phyloP scores from a whole-genome alignment of 805 yeast genomes.

The Spathaspora hagerdaliae region DNA sequence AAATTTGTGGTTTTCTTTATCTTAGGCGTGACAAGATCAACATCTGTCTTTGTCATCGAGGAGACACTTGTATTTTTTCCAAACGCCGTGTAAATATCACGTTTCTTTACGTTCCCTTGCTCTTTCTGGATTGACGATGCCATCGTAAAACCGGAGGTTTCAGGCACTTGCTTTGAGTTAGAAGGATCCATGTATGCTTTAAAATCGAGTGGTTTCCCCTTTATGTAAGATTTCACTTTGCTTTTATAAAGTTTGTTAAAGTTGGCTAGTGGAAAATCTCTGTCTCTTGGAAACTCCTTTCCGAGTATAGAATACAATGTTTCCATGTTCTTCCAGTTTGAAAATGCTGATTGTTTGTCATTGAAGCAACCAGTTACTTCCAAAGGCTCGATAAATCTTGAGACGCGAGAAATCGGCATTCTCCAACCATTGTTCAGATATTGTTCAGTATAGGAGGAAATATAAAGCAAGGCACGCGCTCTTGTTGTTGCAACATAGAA shows the following conservation, averaged over 20 bases:
- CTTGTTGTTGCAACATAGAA: conserved; percentile 88
- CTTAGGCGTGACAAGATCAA: no score
- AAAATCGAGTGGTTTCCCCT: neutral
- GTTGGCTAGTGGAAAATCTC: neutral
- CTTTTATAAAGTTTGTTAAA: conserved; percentile 12
- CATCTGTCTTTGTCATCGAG: no score
- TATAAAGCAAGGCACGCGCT: conserved; percentile 57
- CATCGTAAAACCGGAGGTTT: no score
- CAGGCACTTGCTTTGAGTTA: no score
- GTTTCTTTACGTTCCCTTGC: no score
- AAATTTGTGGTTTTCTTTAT: neutral
- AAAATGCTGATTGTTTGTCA: conserved; percentile 16
- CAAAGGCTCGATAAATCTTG: conserved; percentile 23
- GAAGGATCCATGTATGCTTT: neutral
- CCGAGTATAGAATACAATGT: conserved; percentile 16
- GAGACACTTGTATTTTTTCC: no score
- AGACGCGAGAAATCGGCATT: conserved; percentile 16
- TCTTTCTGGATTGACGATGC: no score
- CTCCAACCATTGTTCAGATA: conserved; percentile 15
- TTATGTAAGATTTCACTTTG: conserved; percentile 8
- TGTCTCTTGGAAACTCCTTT: neutral
- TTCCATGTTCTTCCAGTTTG: conserved; percentile 10
- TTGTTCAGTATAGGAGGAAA: conserved; percentile 29
- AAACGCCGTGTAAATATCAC: no score
- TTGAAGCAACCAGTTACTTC: neutral